These are phyloP conservation scores for Gynandropsis gynandra DNA, from an alignment of 345 rosid species.

Conservation along the genomic window DNA sequence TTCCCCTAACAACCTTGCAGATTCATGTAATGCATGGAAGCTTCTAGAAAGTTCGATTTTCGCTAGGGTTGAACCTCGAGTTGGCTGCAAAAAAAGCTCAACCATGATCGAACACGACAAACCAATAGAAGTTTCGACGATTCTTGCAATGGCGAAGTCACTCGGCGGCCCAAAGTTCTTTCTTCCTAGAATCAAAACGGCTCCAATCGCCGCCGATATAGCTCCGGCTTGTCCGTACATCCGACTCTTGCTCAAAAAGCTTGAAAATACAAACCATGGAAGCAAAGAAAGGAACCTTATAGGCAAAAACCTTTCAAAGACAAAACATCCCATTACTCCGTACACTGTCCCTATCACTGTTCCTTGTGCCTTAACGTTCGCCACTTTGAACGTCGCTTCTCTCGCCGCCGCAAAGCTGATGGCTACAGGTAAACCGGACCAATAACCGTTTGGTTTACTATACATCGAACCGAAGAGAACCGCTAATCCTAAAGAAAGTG, in stretches of 20 bases:
- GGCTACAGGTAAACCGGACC: slow-evolving; percentile 84
- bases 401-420: slow-evolving; percentile 53
- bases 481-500: slow-evolving; percentile 63
- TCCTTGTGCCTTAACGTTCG: slow-evolving; percentile 85
- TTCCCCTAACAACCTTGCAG: slow-evolving; percentile 37
- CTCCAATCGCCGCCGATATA: slow-evolving; percentile 72
- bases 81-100: slow-evolving; percentile 56
- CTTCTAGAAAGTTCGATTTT: slow-evolving; percentile 44
- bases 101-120: slow-evolving; percentile 58
- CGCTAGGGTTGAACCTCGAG: slow-evolving; percentile 66
- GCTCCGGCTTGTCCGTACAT: slow-evolving; percentile 93
- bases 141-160: slow-evolving; percentile 83
- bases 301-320: slow-evolving; percentile 55
- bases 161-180: slow-evolving; percentile 66
- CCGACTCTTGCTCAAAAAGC: slow-evolving; percentile 54
- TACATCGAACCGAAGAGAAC: slow-evolving; percentile 57
- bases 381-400: slow-evolving; percentile 71
- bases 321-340: slow-evolving; percentile 76
- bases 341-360: slow-evolving; percentile 85
- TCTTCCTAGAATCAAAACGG: slow-evolving; percentile 68
- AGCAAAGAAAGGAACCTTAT: slow-evolving; percentile 66
- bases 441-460: slow-evolving; percentile 60
- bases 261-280: slow-evolving; percentile 78
- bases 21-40: slow-evolving; percentile 36
- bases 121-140: slow-evolving; percentile 77